A percentile compares a stretch with the other conserved stretches of the same genome.
These are phyloP conservation scores for Epichloe sibirici DNA, from an alignment of 2,329 filamentous ascomycete species.

Conservation along the genomic window DNA sequence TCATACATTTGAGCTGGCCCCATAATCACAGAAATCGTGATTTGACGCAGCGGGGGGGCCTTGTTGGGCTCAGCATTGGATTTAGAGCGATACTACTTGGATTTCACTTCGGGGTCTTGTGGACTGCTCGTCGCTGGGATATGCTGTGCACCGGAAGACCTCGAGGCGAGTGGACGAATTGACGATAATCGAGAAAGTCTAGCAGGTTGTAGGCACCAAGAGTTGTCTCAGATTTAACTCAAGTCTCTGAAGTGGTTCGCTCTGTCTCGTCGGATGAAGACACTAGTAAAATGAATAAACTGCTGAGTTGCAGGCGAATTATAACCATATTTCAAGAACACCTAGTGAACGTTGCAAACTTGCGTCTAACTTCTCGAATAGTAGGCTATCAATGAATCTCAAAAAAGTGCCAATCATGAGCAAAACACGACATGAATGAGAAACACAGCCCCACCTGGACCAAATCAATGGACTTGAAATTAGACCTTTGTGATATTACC, in stretches of 20 bases:
- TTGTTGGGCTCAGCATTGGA: conserved; percentile 12
- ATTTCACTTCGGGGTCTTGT: conserved; percentile 23
- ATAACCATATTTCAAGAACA: too few species aligned
- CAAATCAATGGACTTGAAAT: too few species aligned
- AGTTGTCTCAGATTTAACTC: background rate
- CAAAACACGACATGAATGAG: too few species aligned
- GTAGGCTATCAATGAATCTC: too few species aligned
- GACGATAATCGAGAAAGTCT: conserved; percentile 10
- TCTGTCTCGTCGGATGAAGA: background rate
- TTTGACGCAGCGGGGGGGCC: background rate
- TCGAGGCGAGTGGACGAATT: conserved; percentile 19
- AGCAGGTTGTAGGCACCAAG: background rate
- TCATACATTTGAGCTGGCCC: conserved; percentile 3
- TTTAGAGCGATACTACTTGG: conserved; percentile 19
- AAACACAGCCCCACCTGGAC: too few species aligned
- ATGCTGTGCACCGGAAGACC: conserved; percentile 18
- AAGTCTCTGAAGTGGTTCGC: background rate
- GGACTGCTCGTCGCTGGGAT: conserved; percentile 22
- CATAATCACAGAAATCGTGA: background rate
- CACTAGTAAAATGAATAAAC: background rate
- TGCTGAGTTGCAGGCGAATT: background rate
- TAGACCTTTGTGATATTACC: too few species aligned
- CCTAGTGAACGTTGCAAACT: too few species aligned
- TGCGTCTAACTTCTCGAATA: too few species aligned
- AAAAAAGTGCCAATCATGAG: too few species aligned